phyloP scores from a whole-genome alignment of 2,329 filamentous ascomycete species.

The Alternaria viburni region DNA sequence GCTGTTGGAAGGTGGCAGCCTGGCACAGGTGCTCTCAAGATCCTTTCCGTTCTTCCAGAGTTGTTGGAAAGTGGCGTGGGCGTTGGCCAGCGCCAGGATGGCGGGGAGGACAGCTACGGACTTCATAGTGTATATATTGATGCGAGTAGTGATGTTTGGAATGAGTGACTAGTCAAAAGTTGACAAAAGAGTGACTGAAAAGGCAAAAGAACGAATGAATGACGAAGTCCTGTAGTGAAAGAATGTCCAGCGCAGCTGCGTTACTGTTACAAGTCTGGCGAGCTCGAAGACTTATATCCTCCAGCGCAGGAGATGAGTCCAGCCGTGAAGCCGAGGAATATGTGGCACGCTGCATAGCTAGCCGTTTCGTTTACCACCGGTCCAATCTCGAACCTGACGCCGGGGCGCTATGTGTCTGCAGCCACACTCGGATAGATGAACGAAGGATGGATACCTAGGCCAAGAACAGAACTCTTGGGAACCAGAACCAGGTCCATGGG shows the following conservation, averaged over 20 bases:
- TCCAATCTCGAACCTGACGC: conserved; percentile 24
- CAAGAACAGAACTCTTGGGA: conserved; percentile 6
- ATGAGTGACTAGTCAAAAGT: conserved; percentile 23
- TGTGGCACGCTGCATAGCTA: conserved; percentile 23
- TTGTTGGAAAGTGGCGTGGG: conserved; percentile 40
- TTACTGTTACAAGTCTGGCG: conserved; percentile 13
- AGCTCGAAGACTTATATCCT: conserved; percentile 28
- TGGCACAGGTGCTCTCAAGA: conserved; percentile 37
- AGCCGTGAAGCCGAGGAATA: conserved; percentile 20
- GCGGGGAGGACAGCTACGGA: conserved; percentile 34
- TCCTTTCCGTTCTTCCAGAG: conserved; percentile 41
- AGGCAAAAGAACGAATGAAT: conserved; percentile 17
- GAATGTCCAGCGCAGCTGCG: conserved; percentile 44
- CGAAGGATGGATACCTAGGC: conserved; percentile 21
- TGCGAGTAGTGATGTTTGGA: conserved; percentile 13
- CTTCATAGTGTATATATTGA: conserved; percentile 27
- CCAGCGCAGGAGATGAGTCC: conserved; percentile 14
- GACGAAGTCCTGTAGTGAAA: conserved; percentile 29
- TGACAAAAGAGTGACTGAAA: conserved; percentile 35
- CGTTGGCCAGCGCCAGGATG: conserved; percentile 34
- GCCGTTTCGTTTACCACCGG: conserved; percentile 37
- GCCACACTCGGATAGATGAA: conserved; percentile 26
- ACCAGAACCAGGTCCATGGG: conserved; percentile 13
- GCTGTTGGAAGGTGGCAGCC: conserved; percentile 36
- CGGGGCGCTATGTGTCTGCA: conserved; percentile 28